phyloP scores from a whole-genome alignment of 805 yeast genomes.

The Kodamaea leandrae region DNA sequence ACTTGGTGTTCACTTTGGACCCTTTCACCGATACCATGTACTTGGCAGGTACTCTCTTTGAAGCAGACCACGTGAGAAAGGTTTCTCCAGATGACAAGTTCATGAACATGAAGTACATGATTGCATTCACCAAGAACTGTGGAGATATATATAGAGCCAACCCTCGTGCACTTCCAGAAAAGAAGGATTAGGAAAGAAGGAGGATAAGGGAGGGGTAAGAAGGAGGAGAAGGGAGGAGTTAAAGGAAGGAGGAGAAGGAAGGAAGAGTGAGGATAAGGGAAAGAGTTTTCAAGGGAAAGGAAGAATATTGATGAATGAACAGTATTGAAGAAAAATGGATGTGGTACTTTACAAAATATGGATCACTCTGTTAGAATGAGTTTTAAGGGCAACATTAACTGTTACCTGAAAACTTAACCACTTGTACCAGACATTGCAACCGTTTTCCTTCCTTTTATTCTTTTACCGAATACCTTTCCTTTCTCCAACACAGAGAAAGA shows the following conservation, averaged over 20 bases:
- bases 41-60: constrained; percentile 42
- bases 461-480: too few species aligned
- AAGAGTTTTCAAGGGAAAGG: too few species aligned
- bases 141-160: constrained; percentile 44
- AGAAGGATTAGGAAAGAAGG: constrained; percentile 6
- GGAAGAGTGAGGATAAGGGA: too few species aligned
- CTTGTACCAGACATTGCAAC: too few species aligned
- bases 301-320: too few species aligned
- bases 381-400: too few species aligned
- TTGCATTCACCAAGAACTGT: constrained; percentile 29
- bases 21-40: constrained; percentile 38
- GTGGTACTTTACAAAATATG: too few species aligned
- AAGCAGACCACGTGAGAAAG: constrained; percentile 34
- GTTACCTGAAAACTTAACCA: too few species aligned
- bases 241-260: not conserved
- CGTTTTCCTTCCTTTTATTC: too few species aligned
- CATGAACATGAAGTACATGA: constrained; percentile 17
- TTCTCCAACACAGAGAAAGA: constrained; percentile 1
- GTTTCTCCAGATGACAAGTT: constrained; percentile 35
- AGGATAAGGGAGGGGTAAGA: constrained; percentile 12
- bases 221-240: too few species aligned
- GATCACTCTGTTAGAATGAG: too few species aligned
- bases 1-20: constrained; percentile 38
- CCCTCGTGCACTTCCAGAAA: constrained; percentile 15
- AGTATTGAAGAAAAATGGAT: too few species aligned